These are phyloP conservation scores for Wickerhamomyces sp. DNA, from an alignment of 1,139 yeast genomes.

Conservation along the genomic window DNA sequence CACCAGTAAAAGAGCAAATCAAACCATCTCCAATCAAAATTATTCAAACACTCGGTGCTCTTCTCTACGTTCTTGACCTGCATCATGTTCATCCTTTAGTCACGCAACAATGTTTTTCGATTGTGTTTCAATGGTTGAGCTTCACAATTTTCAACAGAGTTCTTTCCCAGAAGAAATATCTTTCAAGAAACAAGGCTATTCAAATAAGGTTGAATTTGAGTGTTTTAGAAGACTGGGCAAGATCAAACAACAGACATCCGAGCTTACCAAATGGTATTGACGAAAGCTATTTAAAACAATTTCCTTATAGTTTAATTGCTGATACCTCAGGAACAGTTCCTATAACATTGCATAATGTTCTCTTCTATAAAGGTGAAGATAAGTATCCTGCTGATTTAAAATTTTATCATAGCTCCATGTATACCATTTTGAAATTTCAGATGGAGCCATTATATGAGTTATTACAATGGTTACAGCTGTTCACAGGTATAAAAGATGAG, in stretches of 20 bases:
- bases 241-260: constrained; percentile 66
- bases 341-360: constrained; percentile 21
- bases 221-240: constrained; percentile 87
- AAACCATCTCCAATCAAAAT: constrained; percentile 86
- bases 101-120: constrained; percentile 70
- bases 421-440: constrained; percentile 52
- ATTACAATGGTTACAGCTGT: constrained; percentile 86
- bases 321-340: constrained; percentile 17
- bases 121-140: constrained; percentile 76
- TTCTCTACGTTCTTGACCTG: constrained; percentile 76
- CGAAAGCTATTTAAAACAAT: constrained; percentile 31
- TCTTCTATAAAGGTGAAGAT: constrained; percentile 15
- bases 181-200: constrained; percentile 80
- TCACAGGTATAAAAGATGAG: constrained; percentile 55
- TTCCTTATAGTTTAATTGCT: constrained; percentile 37
- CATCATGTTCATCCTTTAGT: constrained; percentile 76
- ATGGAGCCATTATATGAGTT: constrained; percentile 73
- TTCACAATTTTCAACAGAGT: constrained; percentile 69
- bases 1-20: constrained; percentile 57
- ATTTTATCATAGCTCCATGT: constrained; percentile 18
- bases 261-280: constrained; percentile 37
- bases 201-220: constrained; percentile 86
- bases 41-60: constrained; percentile 83
- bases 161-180: constrained; percentile 49
- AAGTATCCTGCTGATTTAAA: constrained; percentile 14